Conservation (phyloP, 352 stramenopile genomes). For the Globisporangium camurandrum region DNA sequence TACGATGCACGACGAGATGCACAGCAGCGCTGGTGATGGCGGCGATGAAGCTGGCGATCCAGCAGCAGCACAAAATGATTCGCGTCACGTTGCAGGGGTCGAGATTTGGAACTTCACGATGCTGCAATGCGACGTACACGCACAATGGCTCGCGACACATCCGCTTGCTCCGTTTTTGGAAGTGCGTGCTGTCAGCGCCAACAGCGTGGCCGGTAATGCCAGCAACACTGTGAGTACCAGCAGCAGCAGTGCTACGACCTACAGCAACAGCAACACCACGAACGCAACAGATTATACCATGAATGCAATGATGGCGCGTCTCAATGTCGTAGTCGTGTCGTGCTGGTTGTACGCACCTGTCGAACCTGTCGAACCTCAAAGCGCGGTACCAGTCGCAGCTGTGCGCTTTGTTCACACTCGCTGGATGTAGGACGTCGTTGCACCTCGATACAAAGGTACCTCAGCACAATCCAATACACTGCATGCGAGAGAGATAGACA, state of each 20-base stretch:
- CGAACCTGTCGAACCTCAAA: slow-evolving; percentile 9
- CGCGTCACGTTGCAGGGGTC: no score
- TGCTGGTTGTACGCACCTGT: slow-evolving; percentile 14
- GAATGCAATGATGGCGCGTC: no score
- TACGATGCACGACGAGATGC: not conserved
- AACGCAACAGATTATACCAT: not conserved
- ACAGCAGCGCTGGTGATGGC: not conserved
- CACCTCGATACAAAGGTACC: no score
- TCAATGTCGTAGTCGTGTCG: slow-evolving; percentile 3
- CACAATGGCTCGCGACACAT: not conserved
- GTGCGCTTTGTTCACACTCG: slow-evolving; percentile 4
- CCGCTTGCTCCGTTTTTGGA: not conserved
- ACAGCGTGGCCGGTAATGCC: no score
- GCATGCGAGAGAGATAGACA: no score
- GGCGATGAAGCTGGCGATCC: not conserved
- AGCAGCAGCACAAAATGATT: not conserved
- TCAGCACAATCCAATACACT: no score
- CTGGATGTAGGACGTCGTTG: no score
- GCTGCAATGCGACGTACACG: slow-evolving; percentile 9
- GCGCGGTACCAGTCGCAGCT: not conserved
- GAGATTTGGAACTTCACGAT: slow-evolving; percentile 17
- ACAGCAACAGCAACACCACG: not conserved
- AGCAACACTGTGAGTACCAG: no score
- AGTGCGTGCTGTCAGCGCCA: not conserved
- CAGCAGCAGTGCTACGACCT: not conserved